These are phyloP conservation scores for Candida coleopterorum DNA, from an alignment of 805 yeast species.

Conservation along the genomic window DNA sequence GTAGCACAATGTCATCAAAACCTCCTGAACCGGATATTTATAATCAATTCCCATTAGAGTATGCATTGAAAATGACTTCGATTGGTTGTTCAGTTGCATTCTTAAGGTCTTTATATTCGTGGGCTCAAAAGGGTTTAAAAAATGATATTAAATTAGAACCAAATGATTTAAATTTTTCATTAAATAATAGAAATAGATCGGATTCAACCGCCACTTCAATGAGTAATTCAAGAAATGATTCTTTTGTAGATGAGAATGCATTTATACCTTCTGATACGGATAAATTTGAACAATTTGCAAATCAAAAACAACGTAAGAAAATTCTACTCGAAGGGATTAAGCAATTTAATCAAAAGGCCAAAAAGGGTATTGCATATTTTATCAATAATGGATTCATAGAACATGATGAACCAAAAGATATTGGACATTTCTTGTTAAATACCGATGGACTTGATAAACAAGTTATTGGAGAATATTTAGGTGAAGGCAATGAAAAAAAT, in stretches of 20 bases:
- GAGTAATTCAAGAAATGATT: constrained; percentile 24
- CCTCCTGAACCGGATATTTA: constrained; percentile 55
- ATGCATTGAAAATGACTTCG: constrained; percentile 77
- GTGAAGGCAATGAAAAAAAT: constrained; percentile 78
- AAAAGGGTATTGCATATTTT: constrained; percentile 66
- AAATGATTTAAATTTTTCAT: constrained; percentile 12
- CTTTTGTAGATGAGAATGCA: constrained; percentile 10
- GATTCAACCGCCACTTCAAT: constrained; percentile 24
- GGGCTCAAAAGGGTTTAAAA: constrained; percentile 67
- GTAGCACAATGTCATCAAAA: constrained; percentile 53
- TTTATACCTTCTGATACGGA: constrained; percentile 40
- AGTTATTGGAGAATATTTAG: constrained; percentile 84
- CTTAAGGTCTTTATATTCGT: constrained; percentile 71
- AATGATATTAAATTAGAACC: constrained; percentile 1
- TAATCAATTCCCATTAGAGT: constrained; percentile 65
- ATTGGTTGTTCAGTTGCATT: constrained; percentile 78
- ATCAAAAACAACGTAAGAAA: constrained; percentile 75
- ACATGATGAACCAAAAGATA: constrained; percentile 55
- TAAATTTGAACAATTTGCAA: constrained; percentile 82
- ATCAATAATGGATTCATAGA: constrained; percentile 59
- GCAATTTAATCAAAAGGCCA: constrained; percentile 81
- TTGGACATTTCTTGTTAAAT: constrained; percentile 68
- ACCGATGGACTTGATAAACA: constrained; percentile 80
- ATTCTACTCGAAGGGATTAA: constrained; percentile 72
- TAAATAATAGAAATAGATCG: constrained; percentile 22